Evolutionary conservation across 2,329 filamentous ascomycete genomes (phyloP), one percentile per base, ranked within the genome.

Genomic region (Hymenoscyphus repandus): DNA sequence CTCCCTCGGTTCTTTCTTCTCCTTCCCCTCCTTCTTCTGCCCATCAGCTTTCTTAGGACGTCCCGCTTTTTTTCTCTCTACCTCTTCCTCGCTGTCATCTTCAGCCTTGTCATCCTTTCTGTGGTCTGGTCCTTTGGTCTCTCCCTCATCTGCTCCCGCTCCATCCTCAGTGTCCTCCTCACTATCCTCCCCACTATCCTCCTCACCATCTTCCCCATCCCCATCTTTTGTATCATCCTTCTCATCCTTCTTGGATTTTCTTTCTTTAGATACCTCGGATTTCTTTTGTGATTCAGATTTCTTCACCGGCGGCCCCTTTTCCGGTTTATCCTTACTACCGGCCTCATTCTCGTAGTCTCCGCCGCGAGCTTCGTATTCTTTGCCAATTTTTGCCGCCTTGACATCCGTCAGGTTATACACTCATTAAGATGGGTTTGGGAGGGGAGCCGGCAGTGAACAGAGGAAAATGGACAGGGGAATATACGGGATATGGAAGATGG

Each of bases 311-410:
- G 63, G 56, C 2, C 71, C 71, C 54, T 72, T 72, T 55, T 68
- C 64, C 0, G 71, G 70, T 56, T 72, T 69, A 38, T 74, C 70
- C 52, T 73, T 73, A 15, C 66, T 69, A 1, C 68, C 69, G 6
- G 67, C 50, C 32, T 68, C 66, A 42, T 72, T 72, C 51, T 71
- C 68, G 44, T 72, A 72, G n/a, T 58, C 61, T 11, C 70, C 70
- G 40, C 57, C 57, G 27, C 45, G 30, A 64, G 66, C 63, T 57
- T 73, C 70, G 51, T 72, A 72, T 57, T 72, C 68, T 53, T 72
- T 70, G 38, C 64, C 65, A n/a, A 72, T 62, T 52, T 72, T 69
- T n/a, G 62, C 56, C 5, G 69, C 69, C 69, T 72, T n/a, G n/a
- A n/a, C n/a, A n/a, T n/a, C n/a, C n/a, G n/a, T n/a, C n/a, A n/a